These are phyloP conservation scores for Leptographium wingfieldii DNA, from an alignment of 2,329 filamentous ascomycete species.

Conservation along the genomic window DNA sequence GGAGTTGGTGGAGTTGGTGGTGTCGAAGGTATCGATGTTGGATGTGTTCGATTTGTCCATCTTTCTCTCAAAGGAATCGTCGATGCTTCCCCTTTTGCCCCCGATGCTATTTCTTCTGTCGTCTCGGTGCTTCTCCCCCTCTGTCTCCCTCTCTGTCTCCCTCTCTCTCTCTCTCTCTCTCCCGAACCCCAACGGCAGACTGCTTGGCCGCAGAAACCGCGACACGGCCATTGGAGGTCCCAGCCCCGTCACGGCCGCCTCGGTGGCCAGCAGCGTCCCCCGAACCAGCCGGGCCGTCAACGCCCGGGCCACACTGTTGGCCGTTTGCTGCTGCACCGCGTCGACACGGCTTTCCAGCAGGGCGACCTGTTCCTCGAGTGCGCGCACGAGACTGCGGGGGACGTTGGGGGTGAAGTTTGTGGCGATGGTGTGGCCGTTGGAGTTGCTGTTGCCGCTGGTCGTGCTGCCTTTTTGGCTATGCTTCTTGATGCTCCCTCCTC, in stretches of 20 bases:
- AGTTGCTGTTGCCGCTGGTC: background rate
- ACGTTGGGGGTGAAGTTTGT: background rate
- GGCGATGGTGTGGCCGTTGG: background rate
- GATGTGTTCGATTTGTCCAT: too few species aligned
- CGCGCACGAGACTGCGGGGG: conserved; percentile 1
- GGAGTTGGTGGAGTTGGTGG: too few species aligned
- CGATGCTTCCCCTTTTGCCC: too few species aligned
- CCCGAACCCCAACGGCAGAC: background rate
- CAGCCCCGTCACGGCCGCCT: background rate
- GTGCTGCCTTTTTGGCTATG: too few species aligned
- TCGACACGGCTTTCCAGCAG: background rate
- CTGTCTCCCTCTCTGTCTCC: background rate
- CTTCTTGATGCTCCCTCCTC: background rate
- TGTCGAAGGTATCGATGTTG: too few species aligned
- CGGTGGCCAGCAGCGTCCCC: background rate
- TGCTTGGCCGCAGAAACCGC: background rate
- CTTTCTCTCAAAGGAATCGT: too few species aligned
- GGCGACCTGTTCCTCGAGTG: conserved; percentile 1
- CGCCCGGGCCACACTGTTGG: background rate
- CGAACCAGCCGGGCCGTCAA: background rate
- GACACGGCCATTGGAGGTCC: background rate
- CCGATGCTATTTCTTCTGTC: background rate
- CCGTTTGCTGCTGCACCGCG: background rate
- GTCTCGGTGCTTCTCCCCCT: background rate
- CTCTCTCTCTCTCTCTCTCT: background rate